phyloP scores from a whole-genome alignment of 129 eudicot species.

The Flaveria linearis region DNA sequence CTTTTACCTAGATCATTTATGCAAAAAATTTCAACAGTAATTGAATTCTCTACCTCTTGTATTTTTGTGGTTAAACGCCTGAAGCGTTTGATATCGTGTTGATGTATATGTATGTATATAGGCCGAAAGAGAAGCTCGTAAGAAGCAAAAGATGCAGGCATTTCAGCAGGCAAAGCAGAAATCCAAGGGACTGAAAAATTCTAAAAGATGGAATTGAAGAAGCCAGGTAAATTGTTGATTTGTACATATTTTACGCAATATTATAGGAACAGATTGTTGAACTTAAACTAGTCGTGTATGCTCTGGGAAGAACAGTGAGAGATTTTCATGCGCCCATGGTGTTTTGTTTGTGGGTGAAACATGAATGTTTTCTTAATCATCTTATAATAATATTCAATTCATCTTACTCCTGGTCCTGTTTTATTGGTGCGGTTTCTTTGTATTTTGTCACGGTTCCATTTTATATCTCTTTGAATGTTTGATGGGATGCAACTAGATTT shows the following conservation, averaged over 20 bases:
- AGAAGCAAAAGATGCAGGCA: conserved; percentile 93
- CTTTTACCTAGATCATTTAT: too few species aligned
- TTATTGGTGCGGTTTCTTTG: neutral
- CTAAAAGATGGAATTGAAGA: conserved; percentile 88
- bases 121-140: conserved; percentile 95
- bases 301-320: neutral
- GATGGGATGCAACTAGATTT: too few species aligned
- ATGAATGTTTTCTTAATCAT: neutral
- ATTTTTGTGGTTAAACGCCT: neutral
- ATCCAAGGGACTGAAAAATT: conserved; percentile 69
- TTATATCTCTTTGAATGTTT: too few species aligned
- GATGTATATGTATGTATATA: conserved; percentile 20
- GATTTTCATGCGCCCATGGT: conserved; percentile 21
- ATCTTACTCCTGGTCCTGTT: neutral
- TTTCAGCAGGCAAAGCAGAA: conserved; percentile 92
- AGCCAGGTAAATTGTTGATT: conserved; percentile 17
- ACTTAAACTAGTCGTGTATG: conserved; percentile 7
- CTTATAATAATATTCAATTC: neutral
- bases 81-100: conserved; percentile 1
- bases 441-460: neutral
- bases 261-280: conserved; percentile 31
- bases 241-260: conserved; percentile 31
- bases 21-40: too few species aligned
- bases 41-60: neutral
- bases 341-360: conserved; percentile 19